Conservation (phyloP, 441 rosid genomes). For the Gossypium davidsonii region DNA sequence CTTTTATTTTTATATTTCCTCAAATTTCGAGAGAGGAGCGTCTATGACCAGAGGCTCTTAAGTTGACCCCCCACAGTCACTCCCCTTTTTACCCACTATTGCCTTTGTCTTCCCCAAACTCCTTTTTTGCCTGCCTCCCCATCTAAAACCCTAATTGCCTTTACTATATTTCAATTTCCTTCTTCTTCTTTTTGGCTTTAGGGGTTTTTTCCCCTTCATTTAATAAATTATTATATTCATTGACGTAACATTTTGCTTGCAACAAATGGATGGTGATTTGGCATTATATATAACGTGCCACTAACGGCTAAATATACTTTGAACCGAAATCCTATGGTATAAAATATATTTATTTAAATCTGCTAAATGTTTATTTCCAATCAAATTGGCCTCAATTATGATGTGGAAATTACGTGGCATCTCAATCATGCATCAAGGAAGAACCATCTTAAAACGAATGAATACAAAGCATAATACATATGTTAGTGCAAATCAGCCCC, state of each 20-base stretch:
- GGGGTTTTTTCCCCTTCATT: not conserved
- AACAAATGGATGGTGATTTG: not conserved
- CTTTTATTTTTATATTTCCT: not conserved
- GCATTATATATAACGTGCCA: not conserved
- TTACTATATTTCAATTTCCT: not conserved
- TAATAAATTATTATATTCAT: too few relatives aligned
- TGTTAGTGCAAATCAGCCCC: conserved; percentile 27
- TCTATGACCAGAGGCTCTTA: not conserved
- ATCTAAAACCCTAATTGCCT: not conserved
- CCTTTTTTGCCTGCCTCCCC: not conserved
- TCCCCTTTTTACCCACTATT: not conserved
- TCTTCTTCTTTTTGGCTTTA: not conserved
- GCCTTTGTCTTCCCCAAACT: not conserved
- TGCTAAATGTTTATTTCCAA: not conserved
- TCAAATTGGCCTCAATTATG: not conserved
- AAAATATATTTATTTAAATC: not conserved
- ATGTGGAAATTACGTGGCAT: not conserved
- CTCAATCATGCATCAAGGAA: not conserved
- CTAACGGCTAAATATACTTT: not conserved
- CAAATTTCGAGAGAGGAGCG: not conserved
- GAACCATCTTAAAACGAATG: not conserved
- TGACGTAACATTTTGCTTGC: not conserved
- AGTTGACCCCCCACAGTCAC: not conserved
- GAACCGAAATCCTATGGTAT: not conserved
- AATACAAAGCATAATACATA: not conserved